Base-by-base conservation (phyloP, 352 stramenopile species). In the Phytophthora citrophthora region DNA sequence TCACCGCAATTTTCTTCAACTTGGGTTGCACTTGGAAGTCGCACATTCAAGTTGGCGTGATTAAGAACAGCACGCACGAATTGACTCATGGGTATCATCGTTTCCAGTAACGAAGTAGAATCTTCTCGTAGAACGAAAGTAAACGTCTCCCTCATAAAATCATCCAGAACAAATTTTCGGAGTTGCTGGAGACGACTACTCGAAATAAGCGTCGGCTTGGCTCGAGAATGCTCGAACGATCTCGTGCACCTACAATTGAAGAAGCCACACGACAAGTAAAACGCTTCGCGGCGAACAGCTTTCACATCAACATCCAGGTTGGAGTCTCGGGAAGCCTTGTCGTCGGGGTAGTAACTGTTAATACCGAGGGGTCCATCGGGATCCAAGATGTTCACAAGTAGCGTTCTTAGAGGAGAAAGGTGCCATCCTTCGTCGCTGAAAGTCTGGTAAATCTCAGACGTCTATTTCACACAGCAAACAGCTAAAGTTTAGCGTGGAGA, bases 361-460 rank as follows among this genome's bases (percentile, higher is more conserved):
- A 96, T 84, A 2, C 88, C 88, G 1, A 96, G 75, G 5, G 86
- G 81, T 5, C 88, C 88, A 50, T 93, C 78, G 2, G 82, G 81
- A 55, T 96, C 88, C 7, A 96, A 74, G 4, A 90, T 70, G 31
- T 96, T 96, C 34, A 90, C 60, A 36, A 94, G 46, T 15, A 95
- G 54, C 8, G 81, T 90, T 54, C 83, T 78, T 46, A 96, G 43
- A 51, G 83, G 83, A 7, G 88, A 94, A 0, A 20, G 31, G 0
- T 9, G 27, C 83, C 86, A 96, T 0, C 88, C 86, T 34, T 34
- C 29, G 1, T 23, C 68, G 12, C 81, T 81, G 15, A 91, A 79
- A 11, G 88, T 93, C 45, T 93, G 86, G 56, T 95, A 96, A 12
- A 77, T 87, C 20, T 92, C 79, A 2, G 86, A 69, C 1, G 87